These are phyloP conservation scores for Dictyostelium citrinum DNA, from an alignment of 78 protist species.

Conservation along the genomic window DNA sequence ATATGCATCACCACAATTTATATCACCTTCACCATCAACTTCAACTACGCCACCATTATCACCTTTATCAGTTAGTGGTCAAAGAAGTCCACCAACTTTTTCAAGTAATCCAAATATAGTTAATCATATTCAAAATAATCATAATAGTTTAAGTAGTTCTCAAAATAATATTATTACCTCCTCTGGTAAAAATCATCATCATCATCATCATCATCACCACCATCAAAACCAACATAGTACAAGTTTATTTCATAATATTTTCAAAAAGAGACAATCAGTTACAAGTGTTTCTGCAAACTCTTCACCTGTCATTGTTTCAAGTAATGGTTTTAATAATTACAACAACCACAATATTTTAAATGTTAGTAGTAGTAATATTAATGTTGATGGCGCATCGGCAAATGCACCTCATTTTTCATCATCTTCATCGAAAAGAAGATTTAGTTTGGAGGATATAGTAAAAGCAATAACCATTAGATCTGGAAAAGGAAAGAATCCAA, in stretches of 20 bases:
- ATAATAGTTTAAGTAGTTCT: slow-evolving; percentile 8
- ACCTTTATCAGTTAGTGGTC: not conserved
- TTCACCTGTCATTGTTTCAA: not conserved
- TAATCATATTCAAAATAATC: not conserved
- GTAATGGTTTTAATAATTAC: not conserved
- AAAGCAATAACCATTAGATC: not conserved
- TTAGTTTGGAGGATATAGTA: slow-evolving; percentile 52
- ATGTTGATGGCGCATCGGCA: not conserved
- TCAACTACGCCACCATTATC: slow-evolving; percentile 7
- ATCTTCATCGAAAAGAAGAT: slow-evolving; percentile 13
- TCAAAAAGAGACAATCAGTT: slow-evolving; percentile 20
- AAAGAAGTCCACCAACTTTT: slow-evolving; percentile 34
- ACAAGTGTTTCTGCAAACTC: not conserved
- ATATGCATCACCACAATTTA: not conserved
- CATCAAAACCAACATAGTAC: not conserved
- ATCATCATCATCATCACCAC: no score
- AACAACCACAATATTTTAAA: not conserved
- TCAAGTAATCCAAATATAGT: not conserved
- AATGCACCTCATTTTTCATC: not conserved
- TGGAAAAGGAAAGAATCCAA: not conserved
- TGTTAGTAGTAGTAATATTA: not conserved
- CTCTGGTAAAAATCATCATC: not conserved
- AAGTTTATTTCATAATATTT: slow-evolving; percentile 47
- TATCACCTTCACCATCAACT: not conserved
- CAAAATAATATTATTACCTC: slow-evolving; percentile 25